These are phyloP conservation scores for Lasiodiplodia hormozganensis DNA, from an alignment of 2,329 filamentous ascomycete species.

Conservation along the genomic window DNA sequence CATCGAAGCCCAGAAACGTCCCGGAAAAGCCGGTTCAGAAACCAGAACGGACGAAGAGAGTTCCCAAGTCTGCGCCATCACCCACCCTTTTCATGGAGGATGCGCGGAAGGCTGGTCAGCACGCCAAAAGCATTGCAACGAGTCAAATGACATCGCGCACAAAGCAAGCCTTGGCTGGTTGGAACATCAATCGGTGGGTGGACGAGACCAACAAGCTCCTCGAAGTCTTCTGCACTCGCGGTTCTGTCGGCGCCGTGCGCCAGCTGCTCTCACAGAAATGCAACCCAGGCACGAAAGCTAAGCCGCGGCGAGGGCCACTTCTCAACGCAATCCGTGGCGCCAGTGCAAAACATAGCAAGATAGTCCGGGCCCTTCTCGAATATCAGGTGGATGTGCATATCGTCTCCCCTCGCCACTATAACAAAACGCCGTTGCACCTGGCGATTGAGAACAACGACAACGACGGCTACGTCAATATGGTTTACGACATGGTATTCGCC, in stretches of 20 bases:
- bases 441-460: background rate
- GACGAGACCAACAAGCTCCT: background rate
- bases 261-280: background rate
- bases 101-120: background rate
- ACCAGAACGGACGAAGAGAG: background rate
- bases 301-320: constrained; percentile 4
- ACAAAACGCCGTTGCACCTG: background rate
- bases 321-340: constrained; percentile 11
- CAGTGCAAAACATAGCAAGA: background rate
- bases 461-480: background rate
- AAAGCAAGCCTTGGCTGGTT: background rate
- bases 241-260: background rate
- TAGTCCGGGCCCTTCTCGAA: background rate
- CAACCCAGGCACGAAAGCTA: constrained; percentile 13
- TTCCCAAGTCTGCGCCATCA: background rate
- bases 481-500: background rate
- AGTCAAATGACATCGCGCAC: background rate
- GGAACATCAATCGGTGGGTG: background rate
- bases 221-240: background rate
- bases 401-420: background rate
- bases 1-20: background rate
- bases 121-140: background rate
- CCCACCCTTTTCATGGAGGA: constrained; percentile 4
- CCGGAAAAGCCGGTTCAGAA: background rate
- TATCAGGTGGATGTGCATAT: background rate